Evolutionary conservation across 2,329 filamentous ascomycete genomes (phyloP), one percentile per base, ranked within the genome.

Genomic region (Fusarium lateritium): DNA sequence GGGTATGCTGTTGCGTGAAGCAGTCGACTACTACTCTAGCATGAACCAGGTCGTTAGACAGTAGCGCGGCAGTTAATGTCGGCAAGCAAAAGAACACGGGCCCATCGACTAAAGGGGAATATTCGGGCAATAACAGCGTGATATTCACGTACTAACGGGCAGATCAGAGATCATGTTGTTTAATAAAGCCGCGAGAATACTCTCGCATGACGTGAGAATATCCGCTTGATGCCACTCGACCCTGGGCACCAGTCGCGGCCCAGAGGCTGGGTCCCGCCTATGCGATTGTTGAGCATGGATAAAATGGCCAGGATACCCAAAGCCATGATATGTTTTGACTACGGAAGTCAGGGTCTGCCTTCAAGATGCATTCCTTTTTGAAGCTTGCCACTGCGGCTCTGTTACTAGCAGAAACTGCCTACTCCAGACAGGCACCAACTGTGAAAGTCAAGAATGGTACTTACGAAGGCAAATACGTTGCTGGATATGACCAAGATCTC

Each of bases 361-460:
- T 22, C 36, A 65, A 5, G 5, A 65, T 65, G 62, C 42, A 6
- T 60, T 65, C 61, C 34, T 38, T 65, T 11, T 1, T 65, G 19
- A 60, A 34, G n/a, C 10, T 65, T 17, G 61, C 22, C 46, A 54
- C 42, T n/a, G 46, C 46, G 17, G 67, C 60, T 17, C 22, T 65
- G 3, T 36, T 68, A 5, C 44, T 70, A 14, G 45, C 36, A 2
- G 34, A 68, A 8, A 22, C 46, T 4, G 53, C 56, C 8, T 21
- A 71, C 3, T 31, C 44, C 4, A 52, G 38, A 43, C 38, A 64
- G n/a, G 33, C 63, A 9, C 71, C 71, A 14, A 50, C 62, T 4
- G 71, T 67, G 8, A 51, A 39, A 10, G 67, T 73, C 28, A 73
- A 68, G 47, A 74, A 74, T 6, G 71, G 71, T n/a, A 69, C 71